phyloP scores from a whole-genome alignment of 2,329 filamentous ascomycete genomes.

The Penicillium polonicum region DNA sequence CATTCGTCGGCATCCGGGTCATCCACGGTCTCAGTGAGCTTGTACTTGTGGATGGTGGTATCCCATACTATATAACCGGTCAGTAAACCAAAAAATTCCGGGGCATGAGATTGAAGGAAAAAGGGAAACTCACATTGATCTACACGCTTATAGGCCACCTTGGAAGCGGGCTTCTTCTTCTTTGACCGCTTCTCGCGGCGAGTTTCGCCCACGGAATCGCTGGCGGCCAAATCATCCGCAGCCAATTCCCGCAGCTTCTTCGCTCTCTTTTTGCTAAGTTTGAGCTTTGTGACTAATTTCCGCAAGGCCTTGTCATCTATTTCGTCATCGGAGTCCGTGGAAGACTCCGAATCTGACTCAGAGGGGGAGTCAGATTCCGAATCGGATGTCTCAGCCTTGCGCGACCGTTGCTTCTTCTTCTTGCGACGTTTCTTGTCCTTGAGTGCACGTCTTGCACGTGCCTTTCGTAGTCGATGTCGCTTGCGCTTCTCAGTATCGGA shows the following conservation, averaged over 20 bases:
- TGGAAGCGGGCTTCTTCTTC: slow-evolving; percentile 52
- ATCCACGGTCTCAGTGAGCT: slow-evolving; percentile 65
- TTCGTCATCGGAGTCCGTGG: slow-evolving; percentile 30
- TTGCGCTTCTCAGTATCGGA: slow-evolving; percentile 28
- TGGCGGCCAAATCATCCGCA: slow-evolving; percentile 33
- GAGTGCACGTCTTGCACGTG: slow-evolving; percentile 34
- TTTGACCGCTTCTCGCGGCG: slow-evolving; percentile 31
- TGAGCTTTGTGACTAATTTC: slow-evolving; percentile 33
- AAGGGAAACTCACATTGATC: slow-evolving; percentile 52
- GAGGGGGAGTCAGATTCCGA: slow-evolving; percentile 14
- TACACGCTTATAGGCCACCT: slow-evolving; percentile 67
- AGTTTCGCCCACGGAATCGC: slow-evolving; percentile 22
- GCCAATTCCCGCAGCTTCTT: slow-evolving; percentile 30
- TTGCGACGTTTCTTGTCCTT: slow-evolving; percentile 27
- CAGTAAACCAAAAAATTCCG: not conserved
- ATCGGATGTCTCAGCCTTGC: slow-evolving; percentile 25
- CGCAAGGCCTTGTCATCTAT: slow-evolving; percentile 35
- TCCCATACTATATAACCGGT: slow-evolving; percentile 45
- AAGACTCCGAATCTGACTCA: slow-evolving; percentile 29
- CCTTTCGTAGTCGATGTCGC: slow-evolving; percentile 40
- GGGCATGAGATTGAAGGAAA: not conserved
- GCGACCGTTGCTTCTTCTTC: slow-evolving; percentile 42
- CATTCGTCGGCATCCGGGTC: slow-evolving; percentile 66
- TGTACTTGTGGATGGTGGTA: slow-evolving; percentile 62
- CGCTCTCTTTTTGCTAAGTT: slow-evolving; percentile 34